These are phyloP conservation scores for Mortierella sp. DNA, from an alignment of 371 early-diverging fungal species.

Conservation along the genomic window DNA sequence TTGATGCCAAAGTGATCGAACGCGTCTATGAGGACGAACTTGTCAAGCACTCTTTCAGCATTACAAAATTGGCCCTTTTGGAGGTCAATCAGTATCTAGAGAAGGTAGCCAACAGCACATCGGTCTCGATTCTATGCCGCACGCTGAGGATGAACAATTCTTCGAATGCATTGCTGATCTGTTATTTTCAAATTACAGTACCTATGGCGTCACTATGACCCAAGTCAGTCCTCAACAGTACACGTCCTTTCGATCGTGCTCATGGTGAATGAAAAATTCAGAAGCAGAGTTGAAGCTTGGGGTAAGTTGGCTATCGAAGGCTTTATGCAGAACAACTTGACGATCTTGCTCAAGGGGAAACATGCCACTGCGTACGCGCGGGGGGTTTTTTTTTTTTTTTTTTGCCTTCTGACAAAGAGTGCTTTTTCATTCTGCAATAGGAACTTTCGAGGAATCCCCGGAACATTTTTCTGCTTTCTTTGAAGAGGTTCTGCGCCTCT, in stretches of 20 bases:
- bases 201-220: slow-evolving; percentile 81
- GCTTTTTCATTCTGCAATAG: slow-evolving; percentile 34
- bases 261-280: slow-evolving; percentile 88
- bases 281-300: slow-evolving; percentile 72
- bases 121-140: too few relatives aligned
- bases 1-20: slow-evolving; percentile 68
- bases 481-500: slow-evolving; percentile 62
- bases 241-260: slow-evolving; percentile 84
- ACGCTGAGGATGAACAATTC: too few relatives aligned
- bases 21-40: slow-evolving; percentile 70
- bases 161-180: neutral
- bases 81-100: slow-evolving; percentile 87
- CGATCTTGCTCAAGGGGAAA: too few relatives aligned
- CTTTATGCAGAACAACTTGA: too few relatives aligned
- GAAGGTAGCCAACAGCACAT: slow-evolving; percentile 62
- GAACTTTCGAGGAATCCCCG: slow-evolving; percentile 61
- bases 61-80: slow-evolving; percentile 69
- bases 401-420: neutral
- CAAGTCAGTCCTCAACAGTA: slow-evolving; percentile 57
- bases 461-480: slow-evolving; percentile 72
- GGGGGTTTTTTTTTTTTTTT: neutral
- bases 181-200: slow-evolving; percentile 58
- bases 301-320: too few relatives aligned
- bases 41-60: slow-evolving; percentile 59
- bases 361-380: too few relatives aligned